Percentiles rank a stretch among this genome's conserved stretches.
phyloP scores from a whole-genome alignment of 2,329 filamentous ascomycete species.

The Orbilia quercus region DNA sequence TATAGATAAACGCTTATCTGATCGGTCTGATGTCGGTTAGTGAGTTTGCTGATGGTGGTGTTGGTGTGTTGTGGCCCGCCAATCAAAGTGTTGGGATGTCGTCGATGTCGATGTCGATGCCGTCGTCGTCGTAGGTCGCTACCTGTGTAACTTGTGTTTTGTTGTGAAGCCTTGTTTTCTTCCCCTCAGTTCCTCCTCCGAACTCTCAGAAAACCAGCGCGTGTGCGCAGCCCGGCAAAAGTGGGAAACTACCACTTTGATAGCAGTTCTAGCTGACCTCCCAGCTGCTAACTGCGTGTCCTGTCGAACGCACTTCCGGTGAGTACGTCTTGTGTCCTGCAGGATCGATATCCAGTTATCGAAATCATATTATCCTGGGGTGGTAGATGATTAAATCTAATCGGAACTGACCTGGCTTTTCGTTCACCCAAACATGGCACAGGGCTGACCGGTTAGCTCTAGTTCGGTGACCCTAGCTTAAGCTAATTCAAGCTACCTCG shows the following conservation, averaged over 20 bases:
- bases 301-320: constrained; percentile 50
- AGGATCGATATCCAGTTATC: constrained; percentile 39
- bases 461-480: constrained; percentile 16
- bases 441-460: constrained; percentile 42
- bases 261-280: constrained; percentile 50
- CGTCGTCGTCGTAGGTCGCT: background rate
- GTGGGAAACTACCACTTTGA: constrained; percentile 32
- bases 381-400: constrained; percentile 51
- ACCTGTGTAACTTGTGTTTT: no score
- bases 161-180: constrained; percentile 16
- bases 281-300: constrained; percentile 50
- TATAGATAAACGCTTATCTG: background rate
- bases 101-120: no score
- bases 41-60: constrained; percentile 31
- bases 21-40: background rate
- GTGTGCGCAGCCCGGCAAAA: constrained; percentile 36
- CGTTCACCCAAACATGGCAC: constrained; percentile 24
- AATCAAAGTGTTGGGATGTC: constrained; percentile 34
- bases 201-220: constrained; percentile 14
- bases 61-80: constrained; percentile 22
- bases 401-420: constrained; percentile 46
- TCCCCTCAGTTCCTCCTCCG: constrained; percentile 51
- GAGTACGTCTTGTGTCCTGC: constrained; percentile 43
- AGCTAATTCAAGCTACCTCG: constrained; percentile 18
- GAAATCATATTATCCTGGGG: constrained; percentile 47